Evolutionary conservation across 345 rosid species (phyloP).

Genomic region (Gossypium australe): DNA sequence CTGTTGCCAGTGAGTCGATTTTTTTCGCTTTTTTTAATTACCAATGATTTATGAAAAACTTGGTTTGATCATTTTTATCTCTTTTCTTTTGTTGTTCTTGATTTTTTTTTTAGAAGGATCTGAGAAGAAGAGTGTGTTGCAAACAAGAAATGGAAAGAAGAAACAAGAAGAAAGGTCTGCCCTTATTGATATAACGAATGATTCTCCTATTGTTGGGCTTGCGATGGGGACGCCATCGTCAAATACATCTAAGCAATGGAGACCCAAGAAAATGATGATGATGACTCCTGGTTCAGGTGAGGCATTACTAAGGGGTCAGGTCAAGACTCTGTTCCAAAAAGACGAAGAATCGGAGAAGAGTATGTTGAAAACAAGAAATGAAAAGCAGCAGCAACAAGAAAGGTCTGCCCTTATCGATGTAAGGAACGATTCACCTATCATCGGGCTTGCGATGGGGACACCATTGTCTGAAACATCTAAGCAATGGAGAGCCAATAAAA

Average conservation of each 20-base stretch:
- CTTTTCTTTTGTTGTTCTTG: not conserved
- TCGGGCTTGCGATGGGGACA: slow-evolving; percentile 63
- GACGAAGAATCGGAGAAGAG: slow-evolving; percentile 41
- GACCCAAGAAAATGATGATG: slow-evolving; percentile 25
- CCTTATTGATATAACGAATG: slow-evolving; percentile 77
- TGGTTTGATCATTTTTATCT: not conserved
- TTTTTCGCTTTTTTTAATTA: not conserved
- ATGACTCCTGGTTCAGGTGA: slow-evolving; percentile 88
- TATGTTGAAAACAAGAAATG: slow-evolving; percentile 31
- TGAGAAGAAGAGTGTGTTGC: slow-evolving; percentile 23
- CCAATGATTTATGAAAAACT: not conserved
- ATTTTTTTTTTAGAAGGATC: slow-evolving; percentile 30
- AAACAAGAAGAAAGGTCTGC: slow-evolving; percentile 45
- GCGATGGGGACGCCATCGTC: slow-evolving; percentile 67
- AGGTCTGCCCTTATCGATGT: slow-evolving; percentile 61
- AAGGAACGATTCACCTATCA: slow-evolving; percentile 89
- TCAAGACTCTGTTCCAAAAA: slow-evolving; percentile 63
- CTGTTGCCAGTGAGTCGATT: slow-evolving; percentile 42
- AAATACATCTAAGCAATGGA: slow-evolving; percentile 35
- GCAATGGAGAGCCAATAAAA: slow-evolving; percentile 35
- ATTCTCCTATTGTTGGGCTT: slow-evolving; percentile 84
- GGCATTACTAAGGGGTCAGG: slow-evolving; percentile 81
- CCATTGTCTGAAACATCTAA: slow-evolving; percentile 53
- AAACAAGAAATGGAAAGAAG: slow-evolving; percentile 33
- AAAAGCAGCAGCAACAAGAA: slow-evolving; percentile 34